phyloP scores from a whole-genome alignment of 331 rosid species.

The Prunus yedoensis region DNA sequence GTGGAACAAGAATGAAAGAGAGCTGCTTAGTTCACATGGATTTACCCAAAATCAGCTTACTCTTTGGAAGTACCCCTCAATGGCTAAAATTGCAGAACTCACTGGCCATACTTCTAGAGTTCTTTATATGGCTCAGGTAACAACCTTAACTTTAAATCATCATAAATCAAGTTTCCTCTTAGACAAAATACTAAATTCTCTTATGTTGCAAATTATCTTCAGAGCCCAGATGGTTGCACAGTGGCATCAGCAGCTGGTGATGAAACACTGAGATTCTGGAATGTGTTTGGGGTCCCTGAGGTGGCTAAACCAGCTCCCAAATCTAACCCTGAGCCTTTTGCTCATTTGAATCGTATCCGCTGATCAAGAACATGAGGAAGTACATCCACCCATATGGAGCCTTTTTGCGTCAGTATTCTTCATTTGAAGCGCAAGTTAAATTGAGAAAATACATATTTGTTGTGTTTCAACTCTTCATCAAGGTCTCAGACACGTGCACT shows the following conservation, averaged over 20 bases:
- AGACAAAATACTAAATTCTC: neutral
- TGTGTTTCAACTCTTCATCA: neutral
- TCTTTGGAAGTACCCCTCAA: too few species aligned
- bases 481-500: neutral
- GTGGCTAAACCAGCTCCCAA: constrained; percentile 58
- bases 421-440: neutral
- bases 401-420: neutral
- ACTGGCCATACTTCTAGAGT: too few species aligned
- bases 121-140: constrained; percentile 66
- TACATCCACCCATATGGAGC: neutral
- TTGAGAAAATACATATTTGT: neutral
- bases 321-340: constrained; percentile 65
- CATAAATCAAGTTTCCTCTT: too few species aligned
- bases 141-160: neutral
- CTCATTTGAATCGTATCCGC: constrained; percentile 54
- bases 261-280: constrained; percentile 75
- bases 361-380: constrained; percentile 11
- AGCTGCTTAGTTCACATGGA: too few species aligned
- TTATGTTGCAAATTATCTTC: neutral
- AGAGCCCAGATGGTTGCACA: constrained; percentile 86
- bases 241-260: constrained; percentile 83
- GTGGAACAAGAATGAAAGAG: too few species aligned
- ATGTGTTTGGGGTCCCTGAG: constrained; percentile 81
- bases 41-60: too few species aligned
- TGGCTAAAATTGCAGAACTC: too few species aligned